Percentiles rank a stretch among this genome's conserved stretches.
phyloP scores from a whole-genome alignment of 2,329 filamentous ascomycete species.

The Colletotrichum lupini region DNA sequence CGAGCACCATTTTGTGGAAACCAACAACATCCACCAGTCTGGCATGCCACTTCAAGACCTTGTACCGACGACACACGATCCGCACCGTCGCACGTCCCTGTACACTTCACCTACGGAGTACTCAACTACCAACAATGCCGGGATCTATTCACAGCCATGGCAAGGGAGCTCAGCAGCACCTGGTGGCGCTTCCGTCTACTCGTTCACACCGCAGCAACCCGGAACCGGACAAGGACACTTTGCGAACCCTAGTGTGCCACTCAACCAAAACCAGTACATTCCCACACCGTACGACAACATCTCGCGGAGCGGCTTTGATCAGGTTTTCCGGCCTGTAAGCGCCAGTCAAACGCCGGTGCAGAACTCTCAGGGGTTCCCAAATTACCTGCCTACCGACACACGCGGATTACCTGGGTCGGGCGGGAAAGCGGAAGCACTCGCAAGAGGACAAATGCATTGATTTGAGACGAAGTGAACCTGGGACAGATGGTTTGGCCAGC shows the following conservation, averaged over 20 bases:
- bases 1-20: slow-evolving; percentile 54
- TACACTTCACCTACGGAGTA: slow-evolving; percentile 58
- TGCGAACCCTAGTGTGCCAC: slow-evolving; percentile 45
- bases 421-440: slow-evolving; percentile 26
- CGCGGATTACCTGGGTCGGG: slow-evolving; percentile 42
- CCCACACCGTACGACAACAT: slow-evolving; percentile 48
- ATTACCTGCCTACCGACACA: slow-evolving; percentile 48
- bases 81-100: slow-evolving; percentile 58
- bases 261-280: slow-evolving; percentile 49
- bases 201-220: slow-evolving; percentile 54
- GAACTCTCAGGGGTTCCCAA: slow-evolving; percentile 45
- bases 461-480: neutral
- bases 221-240: slow-evolving; percentile 45
- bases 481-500: neutral
- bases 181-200: slow-evolving; percentile 55
- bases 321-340: slow-evolving; percentile 48
- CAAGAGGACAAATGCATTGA: slow-evolving; percentile 32
- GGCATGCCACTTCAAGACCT: slow-evolving; percentile 57
- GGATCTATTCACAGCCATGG: slow-evolving; percentile 58
- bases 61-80: slow-evolving; percentile 56
- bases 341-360: slow-evolving; percentile 44
- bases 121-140: slow-evolving; percentile 48
- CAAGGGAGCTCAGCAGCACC: slow-evolving; percentile 55
- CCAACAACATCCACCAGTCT: slow-evolving; percentile 46
- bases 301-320: slow-evolving; percentile 46